phyloP scores from a whole-genome alignment of 2,329 filamentous ascomycete species.

The Claviceps humidiphila region DNA sequence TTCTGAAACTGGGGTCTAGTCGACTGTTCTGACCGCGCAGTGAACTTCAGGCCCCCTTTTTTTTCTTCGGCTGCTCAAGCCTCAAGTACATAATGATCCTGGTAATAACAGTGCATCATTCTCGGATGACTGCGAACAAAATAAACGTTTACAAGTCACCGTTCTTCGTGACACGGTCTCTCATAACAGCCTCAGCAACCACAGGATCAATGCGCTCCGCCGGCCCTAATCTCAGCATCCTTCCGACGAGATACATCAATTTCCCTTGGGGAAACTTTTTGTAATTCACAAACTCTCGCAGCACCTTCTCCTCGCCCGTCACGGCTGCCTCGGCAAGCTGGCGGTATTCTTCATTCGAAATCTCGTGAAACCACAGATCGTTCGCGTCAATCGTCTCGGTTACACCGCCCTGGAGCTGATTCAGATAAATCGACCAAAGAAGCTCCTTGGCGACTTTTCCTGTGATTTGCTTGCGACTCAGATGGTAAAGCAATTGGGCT shows the following conservation, averaged over 20 bases:
- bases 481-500: slow-evolving; percentile 36
- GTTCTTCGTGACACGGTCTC: slow-evolving; percentile 14
- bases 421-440: slow-evolving; percentile 37
- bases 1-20: background rate
- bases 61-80: too few relatives aligned
- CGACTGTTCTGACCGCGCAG: background rate
- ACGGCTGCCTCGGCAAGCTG: slow-evolving; percentile 31
- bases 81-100: too few relatives aligned
- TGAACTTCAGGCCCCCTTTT: too few relatives aligned
- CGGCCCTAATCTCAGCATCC: slow-evolving; percentile 41
- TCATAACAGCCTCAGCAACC: slow-evolving; percentile 35
- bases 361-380: slow-evolving; percentile 41
- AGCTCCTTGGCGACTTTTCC: slow-evolving; percentile 45
- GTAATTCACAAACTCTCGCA: slow-evolving; percentile 31
- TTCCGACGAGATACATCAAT: slow-evolving; percentile 47
- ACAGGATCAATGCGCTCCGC: slow-evolving; percentile 42
- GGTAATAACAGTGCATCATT: too few relatives aligned
- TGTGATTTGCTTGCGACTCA: slow-evolving; percentile 37
- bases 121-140: too few relatives aligned
- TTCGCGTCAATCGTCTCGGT: slow-evolving; percentile 30
- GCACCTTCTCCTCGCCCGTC: slow-evolving; percentile 31
- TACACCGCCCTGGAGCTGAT: slow-evolving; percentile 31
- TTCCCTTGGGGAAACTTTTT: slow-evolving; percentile 41
- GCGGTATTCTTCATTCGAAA: slow-evolving; percentile 33
- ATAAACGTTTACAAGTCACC: too few relatives aligned